These are phyloP conservation scores for Mallotus japonicus DNA, from an alignment of 441 rosid species.

Conservation along the genomic window DNA sequence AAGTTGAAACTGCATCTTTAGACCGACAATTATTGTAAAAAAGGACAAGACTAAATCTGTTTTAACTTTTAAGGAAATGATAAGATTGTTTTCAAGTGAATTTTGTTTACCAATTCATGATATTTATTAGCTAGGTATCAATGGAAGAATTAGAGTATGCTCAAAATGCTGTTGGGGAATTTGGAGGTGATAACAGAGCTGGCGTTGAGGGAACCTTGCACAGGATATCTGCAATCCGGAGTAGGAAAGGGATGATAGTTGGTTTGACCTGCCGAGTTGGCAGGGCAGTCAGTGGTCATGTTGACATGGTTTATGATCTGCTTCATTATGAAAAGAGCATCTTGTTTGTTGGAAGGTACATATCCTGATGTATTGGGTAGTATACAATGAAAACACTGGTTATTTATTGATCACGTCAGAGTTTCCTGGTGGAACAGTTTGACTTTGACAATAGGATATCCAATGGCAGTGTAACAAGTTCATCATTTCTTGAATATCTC, in stretches of 20 bases:
- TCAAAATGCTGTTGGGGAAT: conserved; percentile 53
- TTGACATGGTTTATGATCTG: conserved; percentile 62
- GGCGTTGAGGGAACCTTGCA: conserved; percentile 72
- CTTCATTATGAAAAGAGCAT: conserved; percentile 64
- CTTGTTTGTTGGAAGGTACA: conserved; percentile 66
- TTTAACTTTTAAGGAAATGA: not conserved
- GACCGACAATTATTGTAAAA: not conserved
- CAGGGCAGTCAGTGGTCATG: conserved; percentile 60
- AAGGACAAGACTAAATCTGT: not conserved
- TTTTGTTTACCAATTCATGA: conserved; percentile 9
- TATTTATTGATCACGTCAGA: not conserved
- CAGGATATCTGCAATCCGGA: conserved; percentile 63
- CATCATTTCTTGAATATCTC: not conserved
- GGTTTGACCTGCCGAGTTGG: conserved; percentile 72
- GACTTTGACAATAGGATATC: not conserved
- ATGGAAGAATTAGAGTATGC: conserved; percentile 60
- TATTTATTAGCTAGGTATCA: conserved; percentile 51
- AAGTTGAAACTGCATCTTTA: not conserved
- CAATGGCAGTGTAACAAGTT: not conserved
- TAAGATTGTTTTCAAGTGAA: not conserved
- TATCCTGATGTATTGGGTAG: conserved; percentile 3
- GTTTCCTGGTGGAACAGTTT: conserved; percentile 1
- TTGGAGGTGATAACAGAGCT: conserved; percentile 61
- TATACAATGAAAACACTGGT: not conserved
- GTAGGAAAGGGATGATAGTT: conserved; percentile 51